phyloP scores from a whole-genome alignment of 148 eudicot genomes.

The Suaeda aralocaspica region DNA sequence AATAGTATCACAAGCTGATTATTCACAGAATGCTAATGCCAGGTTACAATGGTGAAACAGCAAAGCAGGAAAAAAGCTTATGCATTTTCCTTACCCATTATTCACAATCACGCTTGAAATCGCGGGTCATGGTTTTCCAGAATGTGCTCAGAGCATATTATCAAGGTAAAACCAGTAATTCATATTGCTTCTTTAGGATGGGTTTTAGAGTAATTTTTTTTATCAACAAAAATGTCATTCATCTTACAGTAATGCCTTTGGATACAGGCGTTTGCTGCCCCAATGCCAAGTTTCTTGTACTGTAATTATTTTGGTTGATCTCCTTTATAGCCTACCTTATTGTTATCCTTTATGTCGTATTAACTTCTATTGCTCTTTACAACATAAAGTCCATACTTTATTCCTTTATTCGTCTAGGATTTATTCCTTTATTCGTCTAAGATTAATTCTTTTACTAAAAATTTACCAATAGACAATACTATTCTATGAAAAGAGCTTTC shows the following conservation, averaged over 20 bases:
- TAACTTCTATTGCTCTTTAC: neutral
- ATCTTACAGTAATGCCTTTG: neutral
- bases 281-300: neutral
- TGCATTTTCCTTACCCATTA: conserved; percentile 84
- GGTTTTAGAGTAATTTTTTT: neutral
- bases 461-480: neutral
- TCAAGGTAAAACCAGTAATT: conserved; percentile 56
- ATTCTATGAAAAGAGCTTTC: neutral
- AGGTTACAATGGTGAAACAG: conserved; percentile 79
- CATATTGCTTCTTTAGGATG: conserved; percentile 2
- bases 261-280: neutral
- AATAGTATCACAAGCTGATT: conserved; percentile 11
- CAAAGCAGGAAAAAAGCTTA: conserved; percentile 72
- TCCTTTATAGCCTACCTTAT: neutral
- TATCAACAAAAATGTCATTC: neutral
- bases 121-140: conserved; percentile 93
- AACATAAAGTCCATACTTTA: too few relatives aligned
- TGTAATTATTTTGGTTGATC: neutral
- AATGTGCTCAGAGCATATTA: conserved; percentile 87
- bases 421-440: neutral
- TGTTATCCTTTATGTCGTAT: neutral
- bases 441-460: neutral
- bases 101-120: conserved; percentile 95
- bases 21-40: conserved; percentile 21
- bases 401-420: neutral